phyloP scores from a whole-genome alignment of 1,284 basidiomycete genomes.

The Cryptococcus sp. region DNA sequence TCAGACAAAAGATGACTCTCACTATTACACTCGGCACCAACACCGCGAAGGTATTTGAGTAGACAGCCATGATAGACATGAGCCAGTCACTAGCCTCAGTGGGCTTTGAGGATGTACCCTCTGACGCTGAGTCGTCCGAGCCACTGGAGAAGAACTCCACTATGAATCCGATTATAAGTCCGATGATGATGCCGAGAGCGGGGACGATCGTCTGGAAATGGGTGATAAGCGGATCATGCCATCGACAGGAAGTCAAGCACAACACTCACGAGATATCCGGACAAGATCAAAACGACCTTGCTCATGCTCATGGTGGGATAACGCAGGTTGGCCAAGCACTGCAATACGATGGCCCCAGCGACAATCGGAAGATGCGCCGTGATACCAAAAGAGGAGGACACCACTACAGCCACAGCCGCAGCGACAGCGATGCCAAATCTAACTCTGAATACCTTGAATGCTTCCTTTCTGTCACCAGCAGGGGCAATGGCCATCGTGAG shows the following conservation, averaged over 20 bases:
- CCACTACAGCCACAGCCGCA: background rate
- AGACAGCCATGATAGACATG: conserved; percentile 5
- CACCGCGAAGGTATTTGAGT: conserved; percentile 3
- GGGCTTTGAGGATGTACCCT: background rate
- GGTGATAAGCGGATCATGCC: background rate
- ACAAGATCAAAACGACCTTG: conserved; percentile 3
- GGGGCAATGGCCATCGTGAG: background rate
- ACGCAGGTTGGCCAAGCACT: background rate
- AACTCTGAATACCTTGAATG: background rate
- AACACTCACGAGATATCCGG: conserved; percentile 7
- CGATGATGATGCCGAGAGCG: background rate
- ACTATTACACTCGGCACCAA: conserved; percentile 6
- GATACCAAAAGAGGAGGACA: conserved; percentile 1
- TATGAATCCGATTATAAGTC: background rate
- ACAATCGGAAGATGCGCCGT: conserved; percentile 3
- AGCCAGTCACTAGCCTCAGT: conserved; percentile 9
- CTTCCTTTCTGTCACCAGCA: conserved; percentile 4
- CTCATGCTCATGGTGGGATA: conserved; percentile 8
- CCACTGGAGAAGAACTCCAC: background rate
- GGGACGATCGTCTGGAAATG: conserved; percentile 2
- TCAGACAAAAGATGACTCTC: background rate
- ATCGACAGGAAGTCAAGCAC: background rate
- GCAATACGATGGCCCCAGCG: conserved; percentile 1
- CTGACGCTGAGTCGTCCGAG: background rate
- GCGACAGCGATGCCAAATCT: background rate